Conservation (phyloP, 2,329 filamentous ascomycete species). For the Penicillium griseofulvum region DNA sequence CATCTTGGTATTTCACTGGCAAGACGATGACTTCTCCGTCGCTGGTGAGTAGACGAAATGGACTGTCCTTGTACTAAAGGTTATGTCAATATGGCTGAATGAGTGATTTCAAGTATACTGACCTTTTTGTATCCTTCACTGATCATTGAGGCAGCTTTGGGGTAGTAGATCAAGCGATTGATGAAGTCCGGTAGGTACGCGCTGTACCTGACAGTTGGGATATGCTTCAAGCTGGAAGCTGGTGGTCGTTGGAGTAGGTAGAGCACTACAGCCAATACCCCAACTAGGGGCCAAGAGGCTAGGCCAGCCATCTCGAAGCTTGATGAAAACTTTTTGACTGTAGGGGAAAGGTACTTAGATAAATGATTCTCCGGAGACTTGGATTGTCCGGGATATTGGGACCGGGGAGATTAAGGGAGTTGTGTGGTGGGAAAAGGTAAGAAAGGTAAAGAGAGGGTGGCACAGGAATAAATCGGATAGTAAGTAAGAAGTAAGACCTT, state of each 20-base stretch:
- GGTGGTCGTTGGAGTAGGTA: constrained; percentile 9
- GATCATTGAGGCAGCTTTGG: constrained; percentile 23
- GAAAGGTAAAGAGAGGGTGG: constrained; percentile 10
- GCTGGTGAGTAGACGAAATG: constrained; percentile 29
- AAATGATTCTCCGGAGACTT: neutral
- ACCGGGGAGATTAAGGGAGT: neutral
- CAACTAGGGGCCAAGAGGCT: constrained; percentile 11
- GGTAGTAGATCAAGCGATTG: constrained; percentile 28
- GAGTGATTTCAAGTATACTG: constrained; percentile 1
- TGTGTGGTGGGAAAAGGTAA: neutral
- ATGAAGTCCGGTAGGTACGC: constrained; percentile 23
- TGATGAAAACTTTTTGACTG: neutral
- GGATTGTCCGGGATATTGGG: neutral
- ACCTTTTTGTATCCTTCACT: constrained; percentile 26
- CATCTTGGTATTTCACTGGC: constrained; percentile 27
- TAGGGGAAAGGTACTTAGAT: neutral
- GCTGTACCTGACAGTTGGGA: constrained; percentile 25
- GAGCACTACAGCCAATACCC: constrained; percentile 5
- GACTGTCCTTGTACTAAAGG: constrained; percentile 26
- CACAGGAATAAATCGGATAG: constrained; percentile 18
- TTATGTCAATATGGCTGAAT: neutral
- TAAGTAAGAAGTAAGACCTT: constrained; percentile 9
- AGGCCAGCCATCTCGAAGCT: constrained; percentile 4
- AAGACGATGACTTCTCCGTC: constrained; percentile 31
- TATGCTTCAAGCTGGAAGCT: constrained; percentile 11